A percentile compares a stretch with the other conserved stretches of the same genome.
These are phyloP conservation scores for Dichotomocladium elegans DNA, from an alignment of 371 early-diverging fungal genomes.

Conservation along the genomic window DNA sequence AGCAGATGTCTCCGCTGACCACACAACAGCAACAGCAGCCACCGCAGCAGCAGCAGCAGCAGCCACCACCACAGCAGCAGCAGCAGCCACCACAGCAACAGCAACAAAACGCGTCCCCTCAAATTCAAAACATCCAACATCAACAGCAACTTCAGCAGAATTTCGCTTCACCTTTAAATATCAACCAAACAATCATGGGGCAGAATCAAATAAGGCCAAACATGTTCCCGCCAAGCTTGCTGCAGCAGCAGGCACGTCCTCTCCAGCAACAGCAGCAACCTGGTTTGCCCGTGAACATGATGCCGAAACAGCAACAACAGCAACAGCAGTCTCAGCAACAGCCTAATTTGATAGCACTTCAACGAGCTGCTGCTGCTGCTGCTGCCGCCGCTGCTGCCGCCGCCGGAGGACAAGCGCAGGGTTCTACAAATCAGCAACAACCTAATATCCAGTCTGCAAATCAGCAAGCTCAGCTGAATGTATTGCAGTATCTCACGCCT, in stretches of 20 bases:
- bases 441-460: slow-evolving; percentile 6
- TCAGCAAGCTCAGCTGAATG: slow-evolving; percentile 24
- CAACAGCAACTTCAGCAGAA: slow-evolving; percentile 19
- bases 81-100: slow-evolving; percentile 50
- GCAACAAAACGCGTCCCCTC: slow-evolving; percentile 39
- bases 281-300: background rate
- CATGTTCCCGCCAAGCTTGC: slow-evolving; percentile 29
- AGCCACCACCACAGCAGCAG: slow-evolving; percentile 24
- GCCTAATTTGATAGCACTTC: slow-evolving; percentile 26
- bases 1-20: slow-evolving; percentile 40
- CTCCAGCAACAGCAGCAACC: slow-evolving; percentile 18
- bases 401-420: slow-evolving; percentile 9
- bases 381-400: slow-evolving; percentile 18
- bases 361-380: slow-evolving; percentile 23
- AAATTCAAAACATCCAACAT: slow-evolving; percentile 8
- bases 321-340: slow-evolving; percentile 12
- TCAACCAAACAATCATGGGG: slow-evolving; percentile 12
- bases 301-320: slow-evolving; percentile 3
- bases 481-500: slow-evolving; percentile 18
- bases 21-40: slow-evolving; percentile 36
- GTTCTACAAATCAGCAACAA: slow-evolving; percentile 5
- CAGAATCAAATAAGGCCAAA: slow-evolving; percentile 27
- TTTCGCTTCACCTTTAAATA: slow-evolving; percentile 17
- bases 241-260: slow-evolving; percentile 20
- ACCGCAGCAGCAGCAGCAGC: slow-evolving; percentile 11